Base-by-base conservation (phyloP, 1,284 basidiomycete genomes). In the Ganoderma leucocontextum region DNA sequence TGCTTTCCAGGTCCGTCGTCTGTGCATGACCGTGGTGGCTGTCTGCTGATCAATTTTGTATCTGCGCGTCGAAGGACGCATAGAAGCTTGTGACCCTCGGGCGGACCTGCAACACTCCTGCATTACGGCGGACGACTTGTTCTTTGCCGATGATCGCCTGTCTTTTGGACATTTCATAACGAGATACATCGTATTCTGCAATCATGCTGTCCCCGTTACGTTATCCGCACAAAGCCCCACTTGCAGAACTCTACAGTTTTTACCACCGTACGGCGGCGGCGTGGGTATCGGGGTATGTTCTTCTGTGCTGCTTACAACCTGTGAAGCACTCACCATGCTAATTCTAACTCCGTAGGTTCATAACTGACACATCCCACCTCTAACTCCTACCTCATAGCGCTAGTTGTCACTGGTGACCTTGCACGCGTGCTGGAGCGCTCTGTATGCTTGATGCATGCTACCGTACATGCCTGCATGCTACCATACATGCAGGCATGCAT, bases 401-500 rank as follows among this genome's bases (percentile, higher is more conserved):
- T 19, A 22, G 9, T 38, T 36, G 15, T 38, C 35, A 58, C 52
- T 33, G 7, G 38, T 38, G 35, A 22, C 2, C 55, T 19, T 33
- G 19, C 7, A 15, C 19, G 36, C 36, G 19, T 38, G 29, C 35
- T 7, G 35, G 35, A 36, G 55, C 35, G 55, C 55, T 38, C 10
- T 19, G 10, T 12, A 38, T 38, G 35, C 55, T 38, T n/a, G 29
- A 35, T 33, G 53, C 47, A 55, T 17, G 35, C 55, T 58, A 36
- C 35, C 55, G 38, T 58, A 58, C 35, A 22, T 19, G 35, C 35
- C n/a, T 33, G 53, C 47, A 55, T 17, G 35, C 55, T 58, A 36
- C 35, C 55, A 58, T 58, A 58, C 35, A 22, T 19, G 35, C 35
- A 58, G 33, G 36, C 17, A 38, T 58, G 33, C 33, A 58, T 58